Evolutionary conservation across 2,329 filamentous ascomycete species (phyloP), one percentile per base, ranked within the genome.

Genomic region (Botrytis pseudocinerea): DNA sequence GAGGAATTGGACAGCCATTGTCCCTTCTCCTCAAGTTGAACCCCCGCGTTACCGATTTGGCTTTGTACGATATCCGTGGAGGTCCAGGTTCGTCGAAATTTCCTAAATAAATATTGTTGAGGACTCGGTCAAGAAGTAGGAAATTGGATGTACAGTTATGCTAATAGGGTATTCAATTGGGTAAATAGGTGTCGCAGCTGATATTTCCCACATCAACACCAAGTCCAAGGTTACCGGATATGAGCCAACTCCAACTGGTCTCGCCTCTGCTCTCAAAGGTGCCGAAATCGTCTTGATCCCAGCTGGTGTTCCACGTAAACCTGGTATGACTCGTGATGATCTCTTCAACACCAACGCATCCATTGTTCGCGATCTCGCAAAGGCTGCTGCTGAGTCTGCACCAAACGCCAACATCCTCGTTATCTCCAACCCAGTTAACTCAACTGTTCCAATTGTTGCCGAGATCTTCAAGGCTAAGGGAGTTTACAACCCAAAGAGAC

Each of bases 361-460:
- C 80, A 99, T 99, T 82, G 96, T 99, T 82, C 94, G 96, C 86
- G 94, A 93, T 79, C 89, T 99, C 78, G 92, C 97, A 80, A 92
- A 97, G 87, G 91, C 93, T 70, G 90, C 94, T 80, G 94, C 95
- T 79, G 91, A 98, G 82, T 90, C 92, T 81, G 91, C 91, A 82
- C 96, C 96, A 82, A 97, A 98, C 83, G 96, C 96, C 72, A 97
- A 92, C 86, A 90, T 97, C 83, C 91, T 98, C 77, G 91, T 99
- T 87, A 99, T 99, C 85, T 98, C 95, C 81, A 99, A 99, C 90
- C 96, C 96, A 74, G 96, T 99, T 85, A 99, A 99, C 91, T 97
- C 94, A 70, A 99, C 96, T 73, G 96, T 99, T 73, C 96, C 96
- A 76, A 98, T 99, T 82, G 93, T 96, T 77, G 96, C 95, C 79